Evolutionary conservation across 345 rosid genomes (phyloP).

Genomic region (Euclidium syriacum): DNA sequence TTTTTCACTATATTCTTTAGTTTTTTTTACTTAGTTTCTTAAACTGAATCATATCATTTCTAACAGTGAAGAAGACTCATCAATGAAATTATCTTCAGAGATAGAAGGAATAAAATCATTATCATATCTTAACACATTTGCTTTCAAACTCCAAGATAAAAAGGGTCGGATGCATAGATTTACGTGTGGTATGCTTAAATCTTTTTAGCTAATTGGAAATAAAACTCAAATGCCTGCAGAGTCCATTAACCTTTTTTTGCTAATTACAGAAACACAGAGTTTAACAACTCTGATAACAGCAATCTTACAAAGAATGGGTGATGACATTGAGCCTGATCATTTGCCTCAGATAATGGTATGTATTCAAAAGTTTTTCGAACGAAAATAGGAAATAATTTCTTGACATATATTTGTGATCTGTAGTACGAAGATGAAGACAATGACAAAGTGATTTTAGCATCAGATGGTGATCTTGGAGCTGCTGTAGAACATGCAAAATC

Average conservation of each 20-base stretch:
- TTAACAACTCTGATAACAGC: conserved; percentile 73
- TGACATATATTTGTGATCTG: conserved; percentile 3
- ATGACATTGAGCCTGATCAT: conserved; percentile 68
- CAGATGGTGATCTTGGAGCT: conserved; percentile 72
- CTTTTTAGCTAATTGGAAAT: not conserved
- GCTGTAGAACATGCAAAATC: conserved; percentile 96
- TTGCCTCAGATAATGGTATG: conserved; percentile 88
- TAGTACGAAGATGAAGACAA: conserved; percentile 96
- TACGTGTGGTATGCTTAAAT: conserved; percentile 59
- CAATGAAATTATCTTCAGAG: conserved; percentile 74
- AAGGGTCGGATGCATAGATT: conserved; percentile 89
- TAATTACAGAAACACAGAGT: conserved; percentile 52
- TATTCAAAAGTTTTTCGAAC: not conserved
- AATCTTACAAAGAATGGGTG: conserved; percentile 84
- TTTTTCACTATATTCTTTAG: conserved; percentile 4
- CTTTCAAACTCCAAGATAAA: conserved; percentile 82
- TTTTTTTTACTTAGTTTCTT: not conserved
- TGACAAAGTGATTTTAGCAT: conserved; percentile 80
- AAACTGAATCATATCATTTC: not conserved
- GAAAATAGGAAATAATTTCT: not conserved
- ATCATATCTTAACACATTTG: conserved; percentile 49
- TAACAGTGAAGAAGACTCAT: conserved; percentile 72
- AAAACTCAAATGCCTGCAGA: not conserved
- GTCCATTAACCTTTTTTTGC: not conserved
- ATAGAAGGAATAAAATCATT: conserved; percentile 56